These are phyloP conservation scores for Globisporangium splendens DNA, from an alignment of 352 stramenopile species.

Conservation along the genomic window DNA sequence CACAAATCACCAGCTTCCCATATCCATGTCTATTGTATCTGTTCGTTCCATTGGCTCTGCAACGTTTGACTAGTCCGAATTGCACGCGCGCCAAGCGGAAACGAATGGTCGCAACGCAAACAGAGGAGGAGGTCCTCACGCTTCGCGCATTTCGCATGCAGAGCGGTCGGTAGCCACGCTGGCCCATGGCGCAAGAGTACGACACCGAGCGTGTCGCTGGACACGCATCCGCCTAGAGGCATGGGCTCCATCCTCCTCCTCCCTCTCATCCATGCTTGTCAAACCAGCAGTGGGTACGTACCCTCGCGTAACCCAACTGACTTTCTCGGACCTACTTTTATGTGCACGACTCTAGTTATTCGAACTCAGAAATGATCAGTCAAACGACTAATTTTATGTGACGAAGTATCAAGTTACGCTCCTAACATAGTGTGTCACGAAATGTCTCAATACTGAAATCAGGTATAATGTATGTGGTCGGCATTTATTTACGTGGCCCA, in stretches of 20 bases:
- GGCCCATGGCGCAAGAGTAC: not conserved
- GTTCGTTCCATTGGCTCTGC: not conserved
- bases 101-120: too few relatives aligned
- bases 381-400: not conserved
- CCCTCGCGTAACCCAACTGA: too few relatives aligned
- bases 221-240: too few relatives aligned
- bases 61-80: too few relatives aligned
- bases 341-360: too few relatives aligned
- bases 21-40: not conserved
- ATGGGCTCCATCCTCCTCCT: too few relatives aligned
- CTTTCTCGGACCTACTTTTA: too few relatives aligned
- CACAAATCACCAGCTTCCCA: too few relatives aligned
- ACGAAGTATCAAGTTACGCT: not conserved
- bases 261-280: not conserved
- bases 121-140: slow-evolving; percentile 1
- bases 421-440: not conserved
- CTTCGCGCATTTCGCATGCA: slow-evolving; percentile 7
- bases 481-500: not conserved
- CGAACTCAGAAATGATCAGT: not conserved
- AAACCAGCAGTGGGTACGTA: not conserved
- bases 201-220: not conserved
- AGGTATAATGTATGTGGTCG: not conserved
- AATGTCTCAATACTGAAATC: not conserved
- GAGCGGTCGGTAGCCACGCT: not conserved
- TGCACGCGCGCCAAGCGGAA: too few relatives aligned